Evolutionary conservation across 768 basidiomycete species (phyloP), one percentile per base, ranked within the genome.

Genomic region (Mycena olivaceomarginata): DNA sequence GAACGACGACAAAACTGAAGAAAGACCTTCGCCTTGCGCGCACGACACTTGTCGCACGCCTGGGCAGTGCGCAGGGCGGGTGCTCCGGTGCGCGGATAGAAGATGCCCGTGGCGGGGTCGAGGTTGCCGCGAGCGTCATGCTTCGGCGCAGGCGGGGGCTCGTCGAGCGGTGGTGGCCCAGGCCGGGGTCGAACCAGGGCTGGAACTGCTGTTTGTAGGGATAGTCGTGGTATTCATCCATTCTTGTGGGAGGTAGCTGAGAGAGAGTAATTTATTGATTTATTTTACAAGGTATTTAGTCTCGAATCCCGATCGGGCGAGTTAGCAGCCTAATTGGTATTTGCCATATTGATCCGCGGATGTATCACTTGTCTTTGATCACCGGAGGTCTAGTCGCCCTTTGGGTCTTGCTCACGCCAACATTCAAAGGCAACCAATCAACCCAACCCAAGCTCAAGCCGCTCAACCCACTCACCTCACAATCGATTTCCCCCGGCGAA

Each of bases 31-130:
- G 51, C 94, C 83, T 95, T 95, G 65, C 94, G 85, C 0, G 88
- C 88, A 16, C 94, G 90, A 82, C 94, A 95, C 82, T 93, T 93
- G 81, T 95, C 92, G 84, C 94, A 95, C 5, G 94, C 94, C 81
- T 95, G 94, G 0, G 92, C 91, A 0, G 94, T 95, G 66, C 94
- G 90, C 41, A 94, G 84, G 0, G 89, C 0, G 93, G 90, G 72
- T 93, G 92, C 77, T 94, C 93, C 0, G 92, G 89, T 0, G 91
- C 89, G 20, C 89, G 90, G 83, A 3, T 93, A 93, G 81, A 93
- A 94, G 60, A 93, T 90, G 22, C 92, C 92, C 0, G 93, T 94
- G 2, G 87, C 76, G 1, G 91, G 91, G 82, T 94, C 92, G 48
- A 94, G 87, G 0, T 92, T 92, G 43, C 93, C 0, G 91, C 89